Evolutionary conservation across 2,329 filamentous ascomycete genomes (phyloP).

Genomic region (Penicillium sp.): DNA sequence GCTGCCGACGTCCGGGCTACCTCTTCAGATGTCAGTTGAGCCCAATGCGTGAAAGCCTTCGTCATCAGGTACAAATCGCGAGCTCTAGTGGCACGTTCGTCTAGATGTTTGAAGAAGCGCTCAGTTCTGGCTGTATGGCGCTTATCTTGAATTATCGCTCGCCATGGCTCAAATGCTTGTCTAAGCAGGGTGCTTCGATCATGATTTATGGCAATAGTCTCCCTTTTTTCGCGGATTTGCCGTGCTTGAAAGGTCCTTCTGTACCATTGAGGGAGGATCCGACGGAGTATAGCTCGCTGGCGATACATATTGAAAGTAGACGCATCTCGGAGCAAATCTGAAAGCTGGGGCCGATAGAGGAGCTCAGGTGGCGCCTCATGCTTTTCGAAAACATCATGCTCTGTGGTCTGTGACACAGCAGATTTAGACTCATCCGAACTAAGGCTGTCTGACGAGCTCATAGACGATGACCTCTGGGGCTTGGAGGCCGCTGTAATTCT

Average conservation of each 20-base stretch:
- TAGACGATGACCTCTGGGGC: slow-evolving; percentile 19
- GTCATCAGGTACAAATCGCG: slow-evolving; percentile 68
- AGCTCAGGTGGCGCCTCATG: slow-evolving; percentile 40
- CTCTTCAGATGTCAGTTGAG: slow-evolving; percentile 66
- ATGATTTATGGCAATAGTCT: slow-evolving; percentile 51
- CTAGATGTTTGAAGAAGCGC: slow-evolving; percentile 59
- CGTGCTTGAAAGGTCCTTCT: slow-evolving; percentile 45
- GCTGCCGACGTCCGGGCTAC: slow-evolving; percentile 69
- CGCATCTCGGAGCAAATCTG: slow-evolving; percentile 56
- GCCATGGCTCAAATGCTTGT: slow-evolving; percentile 59
- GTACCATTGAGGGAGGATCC: slow-evolving; percentile 54
- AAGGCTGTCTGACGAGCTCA: slow-evolving; percentile 28
- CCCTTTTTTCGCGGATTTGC: slow-evolving; percentile 43
- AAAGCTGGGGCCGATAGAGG: slow-evolving; percentile 55
- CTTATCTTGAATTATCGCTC: slow-evolving; percentile 43
- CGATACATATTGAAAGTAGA: slow-evolving; percentile 52
- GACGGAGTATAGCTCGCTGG: slow-evolving; percentile 42
- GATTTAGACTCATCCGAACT: slow-evolving; percentile 26
- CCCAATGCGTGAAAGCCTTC: slow-evolving; percentile 72
- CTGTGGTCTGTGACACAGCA: slow-evolving; percentile 24
- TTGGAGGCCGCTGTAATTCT: slow-evolving; percentile 29
- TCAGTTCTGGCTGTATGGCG: slow-evolving; percentile 53
- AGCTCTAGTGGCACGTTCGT: slow-evolving; percentile 64
- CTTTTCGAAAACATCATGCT: slow-evolving; percentile 31
- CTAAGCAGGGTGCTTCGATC: slow-evolving; percentile 58